Evolutionary conservation across 345 rosid species (phyloP).

Genomic region (Eucalyptus urophylla): DNA sequence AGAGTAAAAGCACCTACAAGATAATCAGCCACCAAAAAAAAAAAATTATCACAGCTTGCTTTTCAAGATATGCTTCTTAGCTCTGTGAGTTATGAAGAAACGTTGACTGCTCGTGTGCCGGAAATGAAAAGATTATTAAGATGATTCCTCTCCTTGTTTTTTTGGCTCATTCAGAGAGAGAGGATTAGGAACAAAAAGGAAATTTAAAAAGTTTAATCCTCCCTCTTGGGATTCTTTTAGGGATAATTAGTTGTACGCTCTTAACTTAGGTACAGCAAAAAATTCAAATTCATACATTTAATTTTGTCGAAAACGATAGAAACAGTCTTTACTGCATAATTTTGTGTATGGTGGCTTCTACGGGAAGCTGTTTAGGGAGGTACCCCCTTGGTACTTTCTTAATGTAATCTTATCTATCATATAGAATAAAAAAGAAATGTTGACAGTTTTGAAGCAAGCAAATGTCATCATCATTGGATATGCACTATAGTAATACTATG

Average conservation of each 20-base stretch:
- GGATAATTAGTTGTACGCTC: background rate
- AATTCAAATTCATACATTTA: background rate
- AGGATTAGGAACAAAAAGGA: background rate
- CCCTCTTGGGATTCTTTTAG: background rate
- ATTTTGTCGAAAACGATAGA: background rate
- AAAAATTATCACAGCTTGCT: background rate
- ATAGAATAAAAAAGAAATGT: background rate
- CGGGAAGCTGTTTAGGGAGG: background rate
- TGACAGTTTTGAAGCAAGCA: background rate
- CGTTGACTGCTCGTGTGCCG: background rate
- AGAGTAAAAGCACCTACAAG: background rate
- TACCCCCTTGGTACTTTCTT: background rate
- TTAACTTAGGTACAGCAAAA: background rate
- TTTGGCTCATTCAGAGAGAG: background rate
- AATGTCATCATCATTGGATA: background rate
- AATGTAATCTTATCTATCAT: background rate
- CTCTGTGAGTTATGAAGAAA: background rate
- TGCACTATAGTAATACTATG: background rate
- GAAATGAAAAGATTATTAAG: background rate
- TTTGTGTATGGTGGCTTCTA: background rate
- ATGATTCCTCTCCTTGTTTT: background rate
- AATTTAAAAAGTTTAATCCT: background rate
- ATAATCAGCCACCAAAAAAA: background rate
- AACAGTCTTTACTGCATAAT: background rate
- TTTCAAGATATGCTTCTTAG: background rate